Evolutionary conservation across 2,329 filamentous ascomycete species (phyloP).

Genomic region (Pseudogymnoascus sp.): DNA sequence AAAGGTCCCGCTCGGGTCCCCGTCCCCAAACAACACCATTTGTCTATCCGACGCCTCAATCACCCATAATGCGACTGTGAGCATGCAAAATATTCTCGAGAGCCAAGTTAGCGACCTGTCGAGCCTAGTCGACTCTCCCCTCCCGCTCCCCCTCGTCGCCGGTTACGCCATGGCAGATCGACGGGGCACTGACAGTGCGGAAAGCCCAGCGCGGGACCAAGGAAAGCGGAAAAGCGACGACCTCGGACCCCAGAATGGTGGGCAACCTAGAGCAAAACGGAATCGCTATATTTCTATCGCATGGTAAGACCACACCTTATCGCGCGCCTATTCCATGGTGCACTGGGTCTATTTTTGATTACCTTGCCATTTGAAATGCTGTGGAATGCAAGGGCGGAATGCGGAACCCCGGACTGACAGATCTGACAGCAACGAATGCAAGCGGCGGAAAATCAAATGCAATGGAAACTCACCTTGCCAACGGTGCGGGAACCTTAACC

Average conservation of each 20-base stretch:
- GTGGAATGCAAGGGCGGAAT: not conserved
- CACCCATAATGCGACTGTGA: conserved; percentile 17
- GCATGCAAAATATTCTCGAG: conserved; percentile 27
- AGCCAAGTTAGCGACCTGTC: conserved; percentile 26
- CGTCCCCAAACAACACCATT: not conserved
- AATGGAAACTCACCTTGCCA: conserved; percentile 61
- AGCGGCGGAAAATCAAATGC: conserved; percentile 67
- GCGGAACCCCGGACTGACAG: not conserved
- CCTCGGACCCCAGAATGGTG: conserved; percentile 12
- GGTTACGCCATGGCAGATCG: conserved; percentile 21
- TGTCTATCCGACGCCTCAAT: conserved; percentile 5
- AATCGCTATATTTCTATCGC: conserved; percentile 31
- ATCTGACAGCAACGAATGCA: conserved; percentile 57
- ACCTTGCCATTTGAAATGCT: not conserved
- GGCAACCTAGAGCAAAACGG: conserved; percentile 27
- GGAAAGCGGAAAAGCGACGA: conserved; percentile 25
- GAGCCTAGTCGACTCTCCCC: conserved; percentile 25
- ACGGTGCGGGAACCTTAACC: conserved; percentile 58
- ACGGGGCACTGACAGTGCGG: conserved; percentile 21
- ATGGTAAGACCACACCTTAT: conserved; percentile 21
- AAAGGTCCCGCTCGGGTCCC: not conserved
- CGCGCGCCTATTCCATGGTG: not conserved
- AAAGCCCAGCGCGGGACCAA: conserved; percentile 22
- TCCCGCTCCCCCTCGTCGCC: conserved; percentile 14
- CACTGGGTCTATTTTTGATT: not conserved